These are phyloP conservation scores for Phlyctochytrium arcticum DNA, from an alignment of 192 early-diverging fungal species.

Conservation along the genomic window DNA sequence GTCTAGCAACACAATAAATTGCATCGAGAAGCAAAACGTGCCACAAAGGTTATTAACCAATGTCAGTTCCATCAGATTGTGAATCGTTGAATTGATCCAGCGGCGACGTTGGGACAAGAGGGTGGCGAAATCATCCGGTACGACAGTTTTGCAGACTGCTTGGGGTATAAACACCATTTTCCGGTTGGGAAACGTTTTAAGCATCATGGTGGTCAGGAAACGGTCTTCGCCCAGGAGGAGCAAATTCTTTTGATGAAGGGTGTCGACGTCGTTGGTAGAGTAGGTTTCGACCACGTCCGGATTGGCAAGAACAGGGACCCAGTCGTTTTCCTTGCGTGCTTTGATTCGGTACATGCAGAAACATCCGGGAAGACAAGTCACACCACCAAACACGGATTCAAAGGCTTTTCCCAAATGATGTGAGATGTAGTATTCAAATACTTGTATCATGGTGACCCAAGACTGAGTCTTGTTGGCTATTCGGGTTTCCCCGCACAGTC, in stretches of 20 bases:
- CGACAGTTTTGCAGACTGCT: constrained; percentile 86
- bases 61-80: constrained; percentile 91
- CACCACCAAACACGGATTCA: constrained; percentile 95
- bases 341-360: constrained; percentile 99
- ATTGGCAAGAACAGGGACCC: constrained; percentile 79
- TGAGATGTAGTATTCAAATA: constrained; percentile 97
- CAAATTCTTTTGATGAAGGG: constrained; percentile 89
- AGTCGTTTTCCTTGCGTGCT: constrained; percentile 32
- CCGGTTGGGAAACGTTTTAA: constrained; percentile 87
- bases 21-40: constrained; percentile 95
- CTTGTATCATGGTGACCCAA: constrained; percentile 92
- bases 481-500: constrained; percentile 94
- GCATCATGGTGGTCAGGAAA: constrained; percentile 94
- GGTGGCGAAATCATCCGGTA: constrained; percentile 81
- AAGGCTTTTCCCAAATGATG: constrained; percentile 95
- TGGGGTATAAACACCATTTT: constrained; percentile 95
- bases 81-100: constrained; percentile 98
- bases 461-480: constrained; percentile 86
- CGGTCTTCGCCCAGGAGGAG: constrained; percentile 92
- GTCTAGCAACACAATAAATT: constrained; percentile 54
- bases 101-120: constrained; percentile 85
- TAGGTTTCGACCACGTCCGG: constrained; percentile 73
- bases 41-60: constrained; percentile 85
- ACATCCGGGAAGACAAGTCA: constrained; percentile 93
- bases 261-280: constrained; percentile 48